phyloP scores from a whole-genome alignment of 2,329 filamentous ascomycete genomes.

The Zymoseptoria ardabiliae region DNA sequence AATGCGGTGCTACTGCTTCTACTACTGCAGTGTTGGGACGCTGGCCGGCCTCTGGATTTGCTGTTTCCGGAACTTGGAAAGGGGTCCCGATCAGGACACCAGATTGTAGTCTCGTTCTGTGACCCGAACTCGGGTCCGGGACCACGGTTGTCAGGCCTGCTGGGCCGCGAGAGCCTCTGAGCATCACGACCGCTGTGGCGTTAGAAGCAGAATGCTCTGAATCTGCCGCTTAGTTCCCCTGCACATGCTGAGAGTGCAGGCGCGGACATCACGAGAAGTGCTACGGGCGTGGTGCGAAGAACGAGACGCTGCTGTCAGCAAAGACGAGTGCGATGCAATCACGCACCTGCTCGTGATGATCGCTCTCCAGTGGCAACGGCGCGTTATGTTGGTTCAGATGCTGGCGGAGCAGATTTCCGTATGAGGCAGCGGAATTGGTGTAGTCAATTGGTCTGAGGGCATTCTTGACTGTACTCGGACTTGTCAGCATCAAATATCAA shows the following conservation, averaged over 20 bases:
- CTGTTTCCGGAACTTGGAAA: too few species aligned
- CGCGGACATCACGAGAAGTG: background rate
- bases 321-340: background rate
- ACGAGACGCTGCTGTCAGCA: background rate
- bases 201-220: too few species aligned
- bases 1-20: background rate
- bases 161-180: too few species aligned
- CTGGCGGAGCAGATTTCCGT: background rate
- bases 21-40: too few species aligned
- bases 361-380: background rate
- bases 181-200: too few species aligned
- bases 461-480: background rate
- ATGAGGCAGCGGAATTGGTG: background rate
- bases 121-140: too few species aligned
- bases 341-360: background rate
- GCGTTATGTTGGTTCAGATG: background rate
- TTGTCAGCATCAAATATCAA: background rate
- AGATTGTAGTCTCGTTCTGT: too few species aligned
- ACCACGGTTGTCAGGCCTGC: too few species aligned
- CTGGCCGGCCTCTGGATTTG: too few species aligned
- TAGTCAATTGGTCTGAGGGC: background rate
- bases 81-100: too few species aligned
- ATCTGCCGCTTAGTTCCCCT: too few species aligned
- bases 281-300: background rate
- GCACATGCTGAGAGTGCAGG: background rate